These are phyloP conservation scores for Annona squamosa DNA, from an alignment of 164 flowering plant genomes.

Conservation along the genomic window DNA sequence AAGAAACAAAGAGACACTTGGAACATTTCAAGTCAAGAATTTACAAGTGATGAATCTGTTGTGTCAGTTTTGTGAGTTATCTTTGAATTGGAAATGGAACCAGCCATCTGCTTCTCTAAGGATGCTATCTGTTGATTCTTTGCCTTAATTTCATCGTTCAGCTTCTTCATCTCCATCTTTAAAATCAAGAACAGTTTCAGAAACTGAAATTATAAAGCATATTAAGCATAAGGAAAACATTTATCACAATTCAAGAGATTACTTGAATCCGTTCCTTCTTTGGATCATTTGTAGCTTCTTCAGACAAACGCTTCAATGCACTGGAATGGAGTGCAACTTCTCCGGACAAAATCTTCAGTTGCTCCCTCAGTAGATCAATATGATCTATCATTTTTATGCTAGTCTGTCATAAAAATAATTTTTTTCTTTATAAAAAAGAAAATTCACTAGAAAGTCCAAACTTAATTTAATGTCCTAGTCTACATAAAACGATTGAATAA, in stretches of 20 bases:
- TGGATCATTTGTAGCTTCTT: constrained; percentile 60
- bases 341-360: constrained; percentile 79
- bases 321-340: constrained; percentile 88
- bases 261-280: constrained; percentile 63
- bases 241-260: constrained; percentile 16
- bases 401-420: constrained; percentile 33
- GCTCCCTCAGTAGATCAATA: constrained; percentile 81
- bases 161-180: constrained; percentile 62
- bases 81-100: constrained; percentile 34
- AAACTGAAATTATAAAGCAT: constrained; percentile 4
- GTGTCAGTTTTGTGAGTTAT: constrained; percentile 39
- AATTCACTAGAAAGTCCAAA: too few relatives aligned
- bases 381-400: constrained; percentile 63
- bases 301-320: constrained; percentile 68
- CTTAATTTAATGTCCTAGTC: too few relatives aligned
- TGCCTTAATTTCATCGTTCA: constrained; percentile 59
- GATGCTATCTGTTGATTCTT: constrained; percentile 70
- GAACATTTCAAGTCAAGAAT: constrained; percentile 2
- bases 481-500: not conserved
- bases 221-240: not conserved
- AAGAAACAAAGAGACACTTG: not conserved
- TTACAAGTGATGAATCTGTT: constrained; percentile 57
- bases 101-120: constrained; percentile 64
- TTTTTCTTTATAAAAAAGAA: too few relatives aligned
- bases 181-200: constrained; percentile 13